Evolutionary conservation across 345 rosid genomes (phyloP), one percentile per base, ranked within the genome.

Genomic region (Eucalyptus guilfoylei): DNA sequence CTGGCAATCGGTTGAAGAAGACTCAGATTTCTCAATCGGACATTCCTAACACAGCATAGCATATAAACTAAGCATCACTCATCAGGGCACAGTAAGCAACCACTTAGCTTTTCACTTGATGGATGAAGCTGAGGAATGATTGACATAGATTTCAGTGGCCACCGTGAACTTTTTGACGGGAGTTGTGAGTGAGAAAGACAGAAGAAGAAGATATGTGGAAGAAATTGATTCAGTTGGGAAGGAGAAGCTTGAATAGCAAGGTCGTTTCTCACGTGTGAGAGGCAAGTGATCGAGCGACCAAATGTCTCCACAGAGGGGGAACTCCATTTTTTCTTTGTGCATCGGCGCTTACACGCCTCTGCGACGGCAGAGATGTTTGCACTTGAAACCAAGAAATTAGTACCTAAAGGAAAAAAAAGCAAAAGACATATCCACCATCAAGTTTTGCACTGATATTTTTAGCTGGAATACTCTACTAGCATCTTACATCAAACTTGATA

Each of bases 221-320:
- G 81, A 72, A 69, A 69, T 32, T 8, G 24, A 69, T 21, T 45
- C 45, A 96, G 99, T 96, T 94, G 96, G 60, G 94, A 92, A 80
- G 97, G 91, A 48, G 98, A 95, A 86, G 97, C 95, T 91, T 95
- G 95, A 45, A 96, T 89, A 45, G 93, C 95, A 83, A 97, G 96
- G 95, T 97, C 99, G 93, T 94, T 96, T 11, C 96, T 98, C 86
- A 96, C 91, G 54, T 97, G 98, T 6, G 97, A 95, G 90, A 96
- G 97, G 89, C 95, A 94, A 30, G 96, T 92, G 93, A 96, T 92
- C 34, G 95, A 95, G 86, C 99, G 94, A 67, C 94, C 92, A 37
- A 97, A 96, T 72, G 98, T 93, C 91, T 95, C 98, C 95, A 91
- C 96, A 93, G 44, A 95, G 87, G 80, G 94, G 94, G 54, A 97